These are phyloP conservation scores for Pittosporum tobira DNA, from an alignment of 129 eudicot genomes.

Conservation along the genomic window DNA sequence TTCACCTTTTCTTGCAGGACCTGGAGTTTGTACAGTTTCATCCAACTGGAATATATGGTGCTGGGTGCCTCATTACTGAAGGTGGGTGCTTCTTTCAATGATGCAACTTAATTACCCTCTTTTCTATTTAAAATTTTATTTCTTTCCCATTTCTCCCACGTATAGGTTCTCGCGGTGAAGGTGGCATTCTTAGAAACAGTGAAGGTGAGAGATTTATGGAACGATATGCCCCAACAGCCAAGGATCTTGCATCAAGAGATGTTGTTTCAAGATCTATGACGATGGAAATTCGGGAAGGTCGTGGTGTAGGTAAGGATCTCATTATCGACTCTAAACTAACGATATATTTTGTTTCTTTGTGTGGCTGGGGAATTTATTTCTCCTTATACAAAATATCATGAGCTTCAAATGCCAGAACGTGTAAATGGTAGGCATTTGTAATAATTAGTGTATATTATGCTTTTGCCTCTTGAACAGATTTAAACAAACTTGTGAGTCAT, in stretches of 20 bases:
- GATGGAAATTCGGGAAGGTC: conserved; percentile 98
- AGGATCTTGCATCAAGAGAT: conserved; percentile 98
- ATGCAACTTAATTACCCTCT: too few relatives aligned
- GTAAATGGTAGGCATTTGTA: too few relatives aligned
- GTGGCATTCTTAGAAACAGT: conserved; percentile 86
- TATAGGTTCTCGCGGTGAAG: conserved; percentile 94
- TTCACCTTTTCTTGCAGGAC: conserved; percentile 48
- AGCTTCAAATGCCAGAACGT: too few relatives aligned
- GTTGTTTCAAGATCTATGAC: conserved; percentile 98
- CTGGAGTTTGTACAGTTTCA: conserved; percentile 99
- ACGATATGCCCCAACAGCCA: conserved; percentile 95
- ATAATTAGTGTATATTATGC: too few relatives aligned
- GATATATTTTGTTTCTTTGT: too few relatives aligned
- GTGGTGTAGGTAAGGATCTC: conserved; percentile 99
- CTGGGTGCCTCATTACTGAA: conserved; percentile 99
- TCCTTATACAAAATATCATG: too few relatives aligned
- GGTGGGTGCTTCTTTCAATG: conserved; percentile 38
- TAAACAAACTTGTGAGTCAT: too few relatives aligned
- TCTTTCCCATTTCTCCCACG: not conserved
- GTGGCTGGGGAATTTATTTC: too few relatives aligned
- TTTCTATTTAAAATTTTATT: not conserved
- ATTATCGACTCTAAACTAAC: too few relatives aligned
- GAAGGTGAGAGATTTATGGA: conserved; percentile 98
- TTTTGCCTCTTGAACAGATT: too few relatives aligned
- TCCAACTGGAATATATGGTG: conserved; percentile 98